phyloP scores from a whole-genome alignment of 2,329 filamentous ascomycete genomes.

The Alternaria sp. region DNA sequence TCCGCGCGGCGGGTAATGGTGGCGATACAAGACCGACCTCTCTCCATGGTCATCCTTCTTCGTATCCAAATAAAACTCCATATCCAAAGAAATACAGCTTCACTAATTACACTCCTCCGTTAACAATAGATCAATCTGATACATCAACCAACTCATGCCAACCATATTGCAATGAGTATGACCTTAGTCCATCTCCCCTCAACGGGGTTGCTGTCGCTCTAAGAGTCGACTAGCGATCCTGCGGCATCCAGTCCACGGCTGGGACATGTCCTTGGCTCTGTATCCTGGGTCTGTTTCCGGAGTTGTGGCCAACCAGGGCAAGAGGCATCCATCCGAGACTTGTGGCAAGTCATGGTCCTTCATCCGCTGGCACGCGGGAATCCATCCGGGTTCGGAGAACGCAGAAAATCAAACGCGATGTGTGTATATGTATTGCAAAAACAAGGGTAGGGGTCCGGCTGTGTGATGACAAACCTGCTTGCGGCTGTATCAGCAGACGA shows the following conservation, averaged over 20 bases:
- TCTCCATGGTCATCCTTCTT: slow-evolving; percentile 11
- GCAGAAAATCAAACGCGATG: slow-evolving; percentile 36
- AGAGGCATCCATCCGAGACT: slow-evolving; percentile 36
- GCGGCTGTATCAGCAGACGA: slow-evolving; percentile 24
- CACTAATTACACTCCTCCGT: slow-evolving; percentile 20
- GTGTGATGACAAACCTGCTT: slow-evolving; percentile 43
- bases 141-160: slow-evolving; percentile 39
- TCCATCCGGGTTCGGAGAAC: slow-evolving; percentile 33
- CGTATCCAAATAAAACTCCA: background rate
- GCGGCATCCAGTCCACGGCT: slow-evolving; percentile 35
- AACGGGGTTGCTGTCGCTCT: slow-evolving; percentile 28
- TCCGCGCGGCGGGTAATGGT: slow-evolving; percentile 14
- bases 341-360: slow-evolving; percentile 30
- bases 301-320: slow-evolving; percentile 22
- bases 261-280: slow-evolving; percentile 32
- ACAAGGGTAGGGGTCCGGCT: slow-evolving; percentile 30
- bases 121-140: slow-evolving; percentile 33
- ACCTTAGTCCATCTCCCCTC: slow-evolving; percentile 30
- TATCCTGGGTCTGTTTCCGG: slow-evolving; percentile 28
- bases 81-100: slow-evolving; percentile 20
- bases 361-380: slow-evolving; percentile 37
- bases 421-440: slow-evolving; percentile 29
- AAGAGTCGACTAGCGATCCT: slow-evolving; percentile 28
- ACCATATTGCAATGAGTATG: slow-evolving; percentile 37
- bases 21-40: slow-evolving; percentile 20